Conservation (phyloP, 2,329 filamentous ascomycete species). For the Penicillium psychrosexuale region DNA sequence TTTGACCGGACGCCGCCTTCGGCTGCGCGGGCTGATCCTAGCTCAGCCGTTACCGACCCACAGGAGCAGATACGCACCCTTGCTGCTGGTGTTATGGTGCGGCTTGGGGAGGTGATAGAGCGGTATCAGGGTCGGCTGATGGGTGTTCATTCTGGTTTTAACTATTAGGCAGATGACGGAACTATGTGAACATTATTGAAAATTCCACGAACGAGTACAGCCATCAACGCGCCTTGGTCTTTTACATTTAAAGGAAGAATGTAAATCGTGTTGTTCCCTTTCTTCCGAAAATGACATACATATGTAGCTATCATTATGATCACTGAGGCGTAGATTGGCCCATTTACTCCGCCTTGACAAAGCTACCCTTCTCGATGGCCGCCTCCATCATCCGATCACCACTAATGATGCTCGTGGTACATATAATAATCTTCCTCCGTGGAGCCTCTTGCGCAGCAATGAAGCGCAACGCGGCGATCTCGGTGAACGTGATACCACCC, state of each 20-base stretch:
- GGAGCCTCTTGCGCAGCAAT: constrained; percentile 80
- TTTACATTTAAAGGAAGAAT: neutral
- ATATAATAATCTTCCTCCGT: constrained; percentile 81
- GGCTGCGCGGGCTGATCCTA: constrained; percentile 59
- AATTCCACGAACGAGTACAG: neutral
- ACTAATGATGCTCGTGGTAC: constrained; percentile 85
- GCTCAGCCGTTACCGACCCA: constrained; percentile 50
- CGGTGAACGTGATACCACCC: constrained; percentile 93
- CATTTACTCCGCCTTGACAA: constrained; percentile 42
- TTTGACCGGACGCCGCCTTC: constrained; percentile 58
- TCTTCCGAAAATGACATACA: neutral
- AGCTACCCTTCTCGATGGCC: constrained; percentile 70
- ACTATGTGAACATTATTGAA: neutral
- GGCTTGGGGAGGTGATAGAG: constrained; percentile 75
- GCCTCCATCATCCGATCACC: constrained; percentile 86
- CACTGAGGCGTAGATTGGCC: neutral
- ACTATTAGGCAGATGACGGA: constrained; percentile 26
- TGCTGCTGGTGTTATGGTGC: constrained; percentile 78
- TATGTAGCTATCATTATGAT: neutral
- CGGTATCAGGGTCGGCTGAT: constrained; percentile 74
- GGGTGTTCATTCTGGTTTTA: constrained; percentile 60
- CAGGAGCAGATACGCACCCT: constrained; percentile 49
- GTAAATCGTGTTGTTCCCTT: neutral
- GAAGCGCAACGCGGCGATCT: constrained; percentile 90
- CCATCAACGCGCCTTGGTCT: neutral